Percentiles rank a stretch among this genome's conserved stretches.
Conservation (phyloP, 352 stramenopile genomes). For the Blastocystis sp. region DNA sequence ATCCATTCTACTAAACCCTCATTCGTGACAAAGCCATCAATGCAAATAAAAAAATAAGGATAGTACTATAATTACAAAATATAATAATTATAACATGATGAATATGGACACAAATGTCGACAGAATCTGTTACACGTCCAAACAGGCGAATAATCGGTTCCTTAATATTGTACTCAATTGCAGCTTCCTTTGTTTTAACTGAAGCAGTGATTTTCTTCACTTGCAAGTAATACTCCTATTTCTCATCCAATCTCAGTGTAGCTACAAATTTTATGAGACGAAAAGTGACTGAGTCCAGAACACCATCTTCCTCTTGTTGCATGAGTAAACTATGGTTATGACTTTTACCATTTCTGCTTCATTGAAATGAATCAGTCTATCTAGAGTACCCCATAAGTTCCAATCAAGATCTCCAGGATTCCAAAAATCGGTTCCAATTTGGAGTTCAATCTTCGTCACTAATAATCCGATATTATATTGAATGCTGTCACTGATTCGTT, state of each 20-base stretch:
- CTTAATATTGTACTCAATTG: neutral
- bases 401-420: neutral
- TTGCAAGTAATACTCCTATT: neutral
- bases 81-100: neutral
- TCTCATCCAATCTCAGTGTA: neutral
- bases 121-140: neutral
- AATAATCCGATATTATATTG: neutral
- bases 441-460: neutral
- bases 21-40: neutral
- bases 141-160: slow-evolving; percentile 35
- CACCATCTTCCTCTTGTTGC: neutral
- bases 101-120: slow-evolving; percentile 43
- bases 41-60: slow-evolving; percentile 37
- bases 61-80: neutral
- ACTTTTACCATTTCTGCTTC: too few species aligned
- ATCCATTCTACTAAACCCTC: neutral
- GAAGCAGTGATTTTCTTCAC: neutral
- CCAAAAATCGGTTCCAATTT: neutral
- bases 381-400: too few species aligned
- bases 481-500: neutral
- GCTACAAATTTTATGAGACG: slow-evolving; percentile 33
- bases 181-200: neutral
- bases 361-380: too few species aligned
- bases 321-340: neutral
- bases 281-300: neutral